A percentile compares a stretch with the other conserved stretches of the same genome.
Evolutionary conservation across 2,329 filamentous ascomycete genomes (phyloP).

Genomic region (Sclerotinia nivalis): DNA sequence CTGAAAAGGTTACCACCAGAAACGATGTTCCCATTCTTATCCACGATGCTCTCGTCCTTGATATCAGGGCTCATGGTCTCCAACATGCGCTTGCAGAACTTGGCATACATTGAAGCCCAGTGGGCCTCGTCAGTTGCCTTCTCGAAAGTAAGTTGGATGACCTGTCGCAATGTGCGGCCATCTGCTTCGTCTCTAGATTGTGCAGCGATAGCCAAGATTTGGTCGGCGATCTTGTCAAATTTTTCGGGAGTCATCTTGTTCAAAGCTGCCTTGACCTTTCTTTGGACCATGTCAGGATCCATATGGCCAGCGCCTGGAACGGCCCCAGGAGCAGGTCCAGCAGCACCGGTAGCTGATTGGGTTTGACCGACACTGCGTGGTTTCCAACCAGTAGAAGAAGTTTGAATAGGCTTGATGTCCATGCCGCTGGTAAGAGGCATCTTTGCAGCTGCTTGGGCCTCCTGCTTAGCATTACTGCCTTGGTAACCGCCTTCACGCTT

Average conservation of each 20-base stretch:
- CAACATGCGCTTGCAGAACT: constrained; percentile 97
- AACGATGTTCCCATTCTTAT: constrained; percentile 85
- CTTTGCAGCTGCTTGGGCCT: constrained; percentile 73
- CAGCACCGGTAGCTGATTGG: constrained; percentile 43
- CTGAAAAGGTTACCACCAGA: constrained; percentile 93
- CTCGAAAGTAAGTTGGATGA: constrained; percentile 98
- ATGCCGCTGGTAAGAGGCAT: constrained; percentile 88
- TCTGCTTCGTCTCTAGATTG: constrained; percentile 96
- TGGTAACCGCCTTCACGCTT: constrained; percentile 55
- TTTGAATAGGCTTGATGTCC: constrained; percentile 77
- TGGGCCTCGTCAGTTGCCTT: constrained; percentile 98
- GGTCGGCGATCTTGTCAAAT: constrained; percentile 91
- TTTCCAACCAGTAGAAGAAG: constrained; percentile 83
- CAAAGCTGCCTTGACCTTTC: constrained; percentile 96
- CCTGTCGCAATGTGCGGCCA: constrained; percentile 90
- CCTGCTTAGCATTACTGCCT: constrained; percentile 49
- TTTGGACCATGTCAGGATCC: constrained; percentile 90
- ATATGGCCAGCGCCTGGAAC: constrained; percentile 58
- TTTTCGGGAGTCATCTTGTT: constrained; percentile 99
- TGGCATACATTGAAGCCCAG: constrained; percentile 98
- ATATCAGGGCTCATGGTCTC: constrained; percentile 94
- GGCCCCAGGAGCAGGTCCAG: constrained; percentile 48
- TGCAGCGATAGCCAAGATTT: constrained; percentile 87
- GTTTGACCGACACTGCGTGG: constrained; percentile 66
- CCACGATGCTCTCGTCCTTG: constrained; percentile 89